A percentile compares a stretch with the other conserved stretches of the same genome.
Conservation (phyloP, 1,284 basidiomycete species). For the Malassezia equina region DNA sequence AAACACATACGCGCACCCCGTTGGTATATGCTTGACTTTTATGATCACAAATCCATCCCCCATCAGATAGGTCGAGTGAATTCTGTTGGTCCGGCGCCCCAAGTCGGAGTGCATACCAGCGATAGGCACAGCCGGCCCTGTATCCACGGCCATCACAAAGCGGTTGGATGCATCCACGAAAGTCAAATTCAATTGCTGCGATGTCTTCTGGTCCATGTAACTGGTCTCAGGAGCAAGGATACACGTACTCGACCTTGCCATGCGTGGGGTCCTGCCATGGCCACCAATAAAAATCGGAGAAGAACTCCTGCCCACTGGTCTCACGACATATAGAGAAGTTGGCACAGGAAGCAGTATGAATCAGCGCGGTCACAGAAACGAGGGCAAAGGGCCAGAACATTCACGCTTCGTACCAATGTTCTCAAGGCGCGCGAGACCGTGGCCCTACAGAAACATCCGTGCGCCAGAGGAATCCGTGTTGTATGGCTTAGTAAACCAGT, state of each 20-base stretch:
- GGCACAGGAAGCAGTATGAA: neutral
- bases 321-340: slow-evolving; percentile 27
- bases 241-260: slow-evolving; percentile 21
- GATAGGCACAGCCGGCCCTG: slow-evolving; percentile 3
- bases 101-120: slow-evolving; percentile 17
- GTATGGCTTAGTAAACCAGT: neutral
- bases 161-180: slow-evolving; percentile 19
- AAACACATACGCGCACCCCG: slow-evolving; percentile 24
- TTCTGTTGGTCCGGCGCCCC: slow-evolving; percentile 24
- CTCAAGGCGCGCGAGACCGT: too few relatives aligned
- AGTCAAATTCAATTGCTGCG: slow-evolving; percentile 22
- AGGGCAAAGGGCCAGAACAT: neutral
- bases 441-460: too few relatives aligned
- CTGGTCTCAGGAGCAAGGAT: neutral
- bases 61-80: slow-evolving; percentile 25
- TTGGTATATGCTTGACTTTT: slow-evolving; percentile 26
- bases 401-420: neutral
- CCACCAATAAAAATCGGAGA: slow-evolving; percentile 33
- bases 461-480: neutral
- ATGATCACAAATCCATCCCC: slow-evolving; percentile 29
- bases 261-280: slow-evolving; percentile 28
- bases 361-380: neutral
- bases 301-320: slow-evolving; percentile 27
- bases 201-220: slow-evolving; percentile 21
- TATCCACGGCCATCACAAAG: slow-evolving; percentile 27